Conservation (phyloP, 768 basidiomycete genomes). For the Antrodiella citrinella region DNA sequence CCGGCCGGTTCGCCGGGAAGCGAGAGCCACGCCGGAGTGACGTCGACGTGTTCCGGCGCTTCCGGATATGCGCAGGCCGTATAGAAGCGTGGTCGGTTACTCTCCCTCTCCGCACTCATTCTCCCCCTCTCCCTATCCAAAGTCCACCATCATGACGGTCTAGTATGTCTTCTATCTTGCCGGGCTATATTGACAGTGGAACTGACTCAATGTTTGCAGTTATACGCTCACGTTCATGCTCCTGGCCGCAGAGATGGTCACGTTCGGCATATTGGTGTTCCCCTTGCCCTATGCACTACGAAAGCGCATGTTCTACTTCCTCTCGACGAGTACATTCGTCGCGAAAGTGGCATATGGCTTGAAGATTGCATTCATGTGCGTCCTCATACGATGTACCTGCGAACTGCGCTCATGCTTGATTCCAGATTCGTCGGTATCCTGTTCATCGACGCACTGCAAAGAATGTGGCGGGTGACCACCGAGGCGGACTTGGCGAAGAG, state of each 20-base stretch:
- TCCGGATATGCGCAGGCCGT: neutral
- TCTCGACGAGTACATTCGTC: slow-evolving; percentile 58
- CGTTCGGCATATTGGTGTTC: slow-evolving; percentile 77
- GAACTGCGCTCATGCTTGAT: neutral
- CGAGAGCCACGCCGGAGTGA: neutral
- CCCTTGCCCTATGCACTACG: slow-evolving; percentile 76
- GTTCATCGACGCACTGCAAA: slow-evolving; percentile 87
- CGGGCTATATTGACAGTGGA: neutral
- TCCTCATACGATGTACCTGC: slow-evolving; percentile 4
- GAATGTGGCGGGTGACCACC: slow-evolving; percentile 77
- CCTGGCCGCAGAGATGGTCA: slow-evolving; percentile 77
- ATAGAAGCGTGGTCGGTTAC: neutral
- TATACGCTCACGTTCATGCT: slow-evolving; percentile 78
- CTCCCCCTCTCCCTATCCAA: neutral
- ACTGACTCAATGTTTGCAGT: slow-evolving; percentile 28
- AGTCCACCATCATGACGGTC: slow-evolving; percentile 34
- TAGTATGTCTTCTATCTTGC: slow-evolving; percentile 28
- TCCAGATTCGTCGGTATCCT: slow-evolving; percentile 74
- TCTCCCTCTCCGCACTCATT: slow-evolving; percentile 1
- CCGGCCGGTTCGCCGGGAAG: neutral
- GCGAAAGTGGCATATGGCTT: slow-evolving; percentile 86
- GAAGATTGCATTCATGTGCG: slow-evolving; percentile 91
- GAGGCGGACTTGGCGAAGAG: slow-evolving; percentile 64
- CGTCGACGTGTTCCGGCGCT: slow-evolving; percentile 2
- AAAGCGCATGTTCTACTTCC: slow-evolving; percentile 63